phyloP scores from a whole-genome alignment of 306 rosid genomes.

The Lathyrus sativus region DNA sequence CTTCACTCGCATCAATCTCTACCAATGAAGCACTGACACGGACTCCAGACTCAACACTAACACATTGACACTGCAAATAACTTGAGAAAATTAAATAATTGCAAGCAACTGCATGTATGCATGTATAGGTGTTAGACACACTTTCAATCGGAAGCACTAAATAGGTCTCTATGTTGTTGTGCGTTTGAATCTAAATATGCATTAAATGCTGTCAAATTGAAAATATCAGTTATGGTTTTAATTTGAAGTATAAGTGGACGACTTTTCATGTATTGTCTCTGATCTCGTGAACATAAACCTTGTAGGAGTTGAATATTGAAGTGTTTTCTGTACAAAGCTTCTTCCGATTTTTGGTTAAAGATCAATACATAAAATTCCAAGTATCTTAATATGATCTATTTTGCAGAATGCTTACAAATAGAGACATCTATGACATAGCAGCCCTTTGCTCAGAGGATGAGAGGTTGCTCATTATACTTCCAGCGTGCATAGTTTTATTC shows the following conservation, averaged over 20 bases:
- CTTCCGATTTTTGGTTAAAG: conserved; percentile 12
- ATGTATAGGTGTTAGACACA: not conserved
- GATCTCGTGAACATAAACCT: not conserved
- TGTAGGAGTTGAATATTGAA: conserved; percentile 23
- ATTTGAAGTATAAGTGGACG: not conserved
- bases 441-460: conserved; percentile 72
- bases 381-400: conserved; percentile 5
- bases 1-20: conserved; percentile 7
- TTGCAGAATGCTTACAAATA: conserved; percentile 66
- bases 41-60: not conserved
- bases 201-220: not conserved
- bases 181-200: not conserved
- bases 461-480: conserved; percentile 53
- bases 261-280: not conserved
- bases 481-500: conserved; percentile 7
- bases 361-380: conserved; percentile 16
- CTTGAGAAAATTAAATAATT: too few relatives aligned
- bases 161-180: not conserved
- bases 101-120: not conserved
- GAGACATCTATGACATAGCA: conserved; percentile 53
- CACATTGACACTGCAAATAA: not conserved
- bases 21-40: not conserved
- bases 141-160: not conserved
- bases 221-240: not conserved
- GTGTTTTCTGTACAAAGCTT: not conserved